Evolutionary conservation across 805 yeast genomes (phyloP), one percentile per base, ranked within the genome.

Genomic region (Ogataea populi-albae): DNA sequence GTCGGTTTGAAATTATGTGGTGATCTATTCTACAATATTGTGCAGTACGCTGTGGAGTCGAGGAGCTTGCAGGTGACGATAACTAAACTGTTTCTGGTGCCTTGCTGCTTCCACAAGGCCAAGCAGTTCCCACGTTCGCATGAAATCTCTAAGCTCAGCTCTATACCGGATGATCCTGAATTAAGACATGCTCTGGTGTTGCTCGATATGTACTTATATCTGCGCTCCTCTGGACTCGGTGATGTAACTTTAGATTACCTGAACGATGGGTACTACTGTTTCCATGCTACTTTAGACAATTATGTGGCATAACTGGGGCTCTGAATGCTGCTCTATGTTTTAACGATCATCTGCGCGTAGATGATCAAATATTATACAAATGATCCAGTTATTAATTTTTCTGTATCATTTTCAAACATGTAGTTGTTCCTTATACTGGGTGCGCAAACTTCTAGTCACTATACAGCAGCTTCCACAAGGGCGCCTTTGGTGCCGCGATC

Each of bases 1-100:
- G 34, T 40, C 5, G 61, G 55, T 2, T 30, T 51, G 16, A 50
- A 52, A 16, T 22, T 52, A 12, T 57, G 62, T 29, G 61, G 61
- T 1, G 58, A 56, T 22, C 37, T 56, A 27, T 23, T 45, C 16
- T 52, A 49, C 25, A 17, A 40, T 2, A 8, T 51, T 2, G 27
- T 53, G 3, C 50, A 46, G 24, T 36, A 46, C 26, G 37, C 38
- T 9, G 12, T 35, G 6, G 30, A 16, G 21, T 28, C 30, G 32
- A 23, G 14, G 10, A 19, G 12, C 30, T 32, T 9, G 20, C 15
- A 4, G 27, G 19, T 26, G 11, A 29, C 23, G 26, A 11, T 37
- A 14, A 16, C 28, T 11, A 26, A 23, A 12, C 25, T 43, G 19
- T n/a, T 37, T 3, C 20, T 53, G 6, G 45, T 43, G 3, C 55